phyloP scores from a whole-genome alignment of 352 stramenopile species.

The Plasmopara halstedii region DNA sequence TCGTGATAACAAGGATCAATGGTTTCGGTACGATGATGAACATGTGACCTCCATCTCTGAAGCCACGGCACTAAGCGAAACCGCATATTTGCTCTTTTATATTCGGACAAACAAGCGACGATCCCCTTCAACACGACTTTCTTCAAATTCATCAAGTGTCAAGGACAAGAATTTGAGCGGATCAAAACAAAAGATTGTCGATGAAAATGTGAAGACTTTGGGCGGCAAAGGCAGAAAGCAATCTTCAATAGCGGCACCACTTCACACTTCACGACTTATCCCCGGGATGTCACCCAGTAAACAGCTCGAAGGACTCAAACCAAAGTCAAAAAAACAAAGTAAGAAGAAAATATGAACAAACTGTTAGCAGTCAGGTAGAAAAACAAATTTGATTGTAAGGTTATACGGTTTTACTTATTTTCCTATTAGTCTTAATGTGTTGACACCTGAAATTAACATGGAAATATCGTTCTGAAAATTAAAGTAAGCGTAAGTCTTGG shows the following conservation, averaged over 20 bases:
- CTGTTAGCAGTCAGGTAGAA: too few relatives aligned
- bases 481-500: too few relatives aligned
- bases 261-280: slow-evolving; percentile 16
- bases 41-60: slow-evolving; percentile 72
- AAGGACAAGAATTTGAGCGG: slow-evolving; percentile 12
- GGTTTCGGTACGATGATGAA: slow-evolving; percentile 80
- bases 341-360: slow-evolving; percentile 33
- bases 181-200: slow-evolving; percentile 11
- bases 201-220: slow-evolving; percentile 11
- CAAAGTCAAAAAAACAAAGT: slow-evolving; percentile 20
- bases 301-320: slow-evolving; percentile 12
- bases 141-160: slow-evolving; percentile 12
- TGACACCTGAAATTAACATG: too few relatives aligned
- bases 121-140: slow-evolving; percentile 5
- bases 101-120: slow-evolving; percentile 49
- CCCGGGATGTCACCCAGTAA: slow-evolving; percentile 34
- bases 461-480: too few relatives aligned
- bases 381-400: too few relatives aligned
- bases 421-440: too few relatives aligned
- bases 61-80: slow-evolving; percentile 56
- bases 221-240: slow-evolving; percentile 22
- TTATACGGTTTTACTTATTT: too few relatives aligned
- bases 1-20: slow-evolving; percentile 84
- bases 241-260: neutral
- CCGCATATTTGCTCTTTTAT: slow-evolving; percentile 77